Base-by-base conservation (phyloP, 352 stramenopile species). In the Thalassiosira mediterranea region DNA sequence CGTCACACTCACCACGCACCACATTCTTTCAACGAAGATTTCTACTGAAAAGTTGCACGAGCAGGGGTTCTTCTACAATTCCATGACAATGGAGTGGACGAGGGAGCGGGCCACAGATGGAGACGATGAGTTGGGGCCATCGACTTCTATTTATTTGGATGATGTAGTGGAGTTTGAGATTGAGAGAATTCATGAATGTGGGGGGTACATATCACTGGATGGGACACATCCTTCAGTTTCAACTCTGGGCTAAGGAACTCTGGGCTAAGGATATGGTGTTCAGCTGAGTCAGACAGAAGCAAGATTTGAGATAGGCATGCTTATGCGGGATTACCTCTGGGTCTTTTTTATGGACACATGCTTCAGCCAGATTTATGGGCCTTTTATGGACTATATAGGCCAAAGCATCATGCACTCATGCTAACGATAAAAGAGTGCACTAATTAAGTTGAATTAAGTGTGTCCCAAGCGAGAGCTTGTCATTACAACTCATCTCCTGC, bases 71-170 rank as follows among this genome's bases (percentile, higher is more conserved):
- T 70, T 74, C 38, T 83, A 74, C 52, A 72, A 83, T 63, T 15
- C 19, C 1, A 38, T 52, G 2, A 75, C 66, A 2, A 52, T 72
- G 62, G 74, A 83, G 60, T 83, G 74, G 74, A 75, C 53, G 46
- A 26, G 74, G 42, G 74, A 83, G 44, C 66, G 61, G 44, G 74
- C 64, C 31, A 51, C 11, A n/a, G 32, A 21, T 0, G 37, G 26
- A 15, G 44, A 17, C 23, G 49, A 65, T 21, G 46, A 59, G 31
- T 61, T 77, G 49, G 74, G 60, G 40, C 74, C 74, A 23, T 83
- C 67, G 48, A 83, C 67, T 7, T 78, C 66, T 1, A 83, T 83
- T 75, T 83, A 78, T 54, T 75, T 83, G 51, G 67, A 83, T 72
- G 74, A 83, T 63, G 64, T 42, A 42, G 74, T 83, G 47, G 74